phyloP scores from a whole-genome alignment of 1,284 basidiomycete species.

The Papiliotrema nemorosa region DNA sequence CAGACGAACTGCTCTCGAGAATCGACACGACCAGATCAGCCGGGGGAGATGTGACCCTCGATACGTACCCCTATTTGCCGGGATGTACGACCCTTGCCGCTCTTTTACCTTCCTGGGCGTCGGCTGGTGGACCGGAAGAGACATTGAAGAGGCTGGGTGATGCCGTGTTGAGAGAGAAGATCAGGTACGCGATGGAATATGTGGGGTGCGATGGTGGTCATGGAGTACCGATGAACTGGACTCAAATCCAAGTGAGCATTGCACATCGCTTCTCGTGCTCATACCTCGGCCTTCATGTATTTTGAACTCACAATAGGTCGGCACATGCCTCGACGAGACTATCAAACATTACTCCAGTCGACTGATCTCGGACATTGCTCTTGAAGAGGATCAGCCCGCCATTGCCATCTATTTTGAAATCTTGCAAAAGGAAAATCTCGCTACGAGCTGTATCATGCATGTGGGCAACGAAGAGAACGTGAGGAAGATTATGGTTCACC shows the following conservation, averaged over 20 bases:
- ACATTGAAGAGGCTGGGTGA: constrained; percentile 36
- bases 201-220: constrained; percentile 47
- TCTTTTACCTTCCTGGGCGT: constrained; percentile 42
- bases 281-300: not conserved
- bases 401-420: constrained; percentile 41
- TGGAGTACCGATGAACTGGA: constrained; percentile 44
- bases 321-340: constrained; percentile 25
- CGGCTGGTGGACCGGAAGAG: constrained; percentile 35
- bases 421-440: constrained; percentile 36
- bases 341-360: constrained; percentile 21
- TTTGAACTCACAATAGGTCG: constrained; percentile 18
- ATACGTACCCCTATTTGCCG: constrained; percentile 47
- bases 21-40: constrained; percentile 26
- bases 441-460: constrained; percentile 44
- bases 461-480: constrained; percentile 48
- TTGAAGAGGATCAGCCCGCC: constrained; percentile 5
- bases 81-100: constrained; percentile 45
- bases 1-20: constrained; percentile 31
- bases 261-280: not conserved
- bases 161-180: constrained; percentile 27
- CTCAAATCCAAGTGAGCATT: constrained; percentile 36
- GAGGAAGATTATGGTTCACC: constrained; percentile 38
- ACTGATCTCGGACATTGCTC: constrained; percentile 26
- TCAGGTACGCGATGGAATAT: constrained; percentile 37
- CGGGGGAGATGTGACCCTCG: constrained; percentile 40